phyloP scores from a whole-genome alignment of 148 eudicot species.

The Fagopyrum tataricum region DNA sequence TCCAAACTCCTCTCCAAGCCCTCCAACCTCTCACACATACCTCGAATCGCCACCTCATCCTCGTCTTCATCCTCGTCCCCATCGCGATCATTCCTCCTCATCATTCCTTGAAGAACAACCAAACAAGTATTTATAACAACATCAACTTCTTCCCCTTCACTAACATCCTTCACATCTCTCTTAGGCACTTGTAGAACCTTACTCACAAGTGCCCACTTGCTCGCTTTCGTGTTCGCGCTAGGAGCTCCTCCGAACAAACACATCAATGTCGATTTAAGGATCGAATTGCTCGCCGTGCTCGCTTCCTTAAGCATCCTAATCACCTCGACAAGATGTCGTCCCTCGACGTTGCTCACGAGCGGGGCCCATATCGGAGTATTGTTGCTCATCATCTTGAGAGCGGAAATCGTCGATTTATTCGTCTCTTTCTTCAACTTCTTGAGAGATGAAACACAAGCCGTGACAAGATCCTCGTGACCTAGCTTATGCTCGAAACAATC shows the following conservation, averaged over 20 bases:
- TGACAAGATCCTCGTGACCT: neutral
- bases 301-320: conserved; percentile 6
- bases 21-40: conserved; percentile 12
- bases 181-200: neutral
- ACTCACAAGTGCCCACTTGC: neutral
- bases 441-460: neutral
- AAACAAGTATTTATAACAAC: conserved; percentile 7
- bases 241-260: neutral
- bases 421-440: conserved; percentile 12
- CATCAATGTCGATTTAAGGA: neutral
- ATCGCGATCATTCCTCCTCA: neutral
- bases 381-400: neutral
- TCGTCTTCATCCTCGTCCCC: neutral
- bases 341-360: neutral
- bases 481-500: neutral
- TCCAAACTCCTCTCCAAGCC: conserved; percentile 14
- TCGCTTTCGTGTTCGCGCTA: neutral
- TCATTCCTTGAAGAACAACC: neutral
- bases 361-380: neutral
- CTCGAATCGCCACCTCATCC: conserved; percentile 8
- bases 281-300: neutral
- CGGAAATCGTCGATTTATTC: neutral
- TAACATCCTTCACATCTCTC: neutral
- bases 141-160: conserved; percentile 1
- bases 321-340: conserved; percentile 2